Percentiles rank a stretch among this genome's conserved stretches.
Evolutionary conservation across 805 yeast species (phyloP).

Genomic region (Metschnikowia vanudenii): DNA sequence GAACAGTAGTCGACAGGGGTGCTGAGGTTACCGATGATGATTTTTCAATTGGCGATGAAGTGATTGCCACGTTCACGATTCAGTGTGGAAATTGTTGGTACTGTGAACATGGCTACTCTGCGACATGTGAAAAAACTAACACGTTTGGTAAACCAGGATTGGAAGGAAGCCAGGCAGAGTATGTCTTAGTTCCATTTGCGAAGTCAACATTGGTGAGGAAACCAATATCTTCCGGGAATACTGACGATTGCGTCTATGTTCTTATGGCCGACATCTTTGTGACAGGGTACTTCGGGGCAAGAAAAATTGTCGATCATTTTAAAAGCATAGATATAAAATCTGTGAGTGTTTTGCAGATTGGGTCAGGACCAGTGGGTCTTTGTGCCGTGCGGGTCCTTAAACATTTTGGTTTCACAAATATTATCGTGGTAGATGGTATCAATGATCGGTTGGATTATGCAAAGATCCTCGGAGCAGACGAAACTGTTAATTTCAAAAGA

Average conservation of each 20-base stretch:
- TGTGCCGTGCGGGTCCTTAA: constrained; percentile 49
- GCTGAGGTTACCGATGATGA: constrained; percentile 20
- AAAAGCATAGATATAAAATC: constrained; percentile 19
- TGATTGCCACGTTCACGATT: constrained; percentile 45
- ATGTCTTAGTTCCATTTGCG: constrained; percentile 57
- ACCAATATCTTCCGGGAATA: constrained; percentile 28
- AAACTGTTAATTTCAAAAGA: constrained; percentile 42
- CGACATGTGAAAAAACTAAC: constrained; percentile 52
- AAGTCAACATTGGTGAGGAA: constrained; percentile 47
- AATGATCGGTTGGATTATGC: constrained; percentile 47
- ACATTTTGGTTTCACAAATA: constrained; percentile 41
- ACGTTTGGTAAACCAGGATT: constrained; percentile 58
- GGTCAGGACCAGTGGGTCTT: constrained; percentile 61
- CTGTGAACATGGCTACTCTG: constrained; percentile 52
- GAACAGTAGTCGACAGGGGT: constrained; percentile 44
- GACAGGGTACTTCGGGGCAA: constrained; percentile 60
- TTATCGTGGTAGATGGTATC: constrained; percentile 52
- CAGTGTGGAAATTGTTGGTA: constrained; percentile 63
- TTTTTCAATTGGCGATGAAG: constrained; percentile 47
- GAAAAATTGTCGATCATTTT: constrained; percentile 41
- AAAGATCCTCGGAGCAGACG: constrained; percentile 47
- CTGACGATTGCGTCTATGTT: constrained; percentile 43
- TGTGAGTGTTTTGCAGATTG: constrained; percentile 49
- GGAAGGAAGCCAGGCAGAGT: constrained; percentile 65
- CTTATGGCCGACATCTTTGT: constrained; percentile 65